Evolutionary conservation across 352 stramenopile species (phyloP).

Genomic region (Phytophthora cajani): DNA sequence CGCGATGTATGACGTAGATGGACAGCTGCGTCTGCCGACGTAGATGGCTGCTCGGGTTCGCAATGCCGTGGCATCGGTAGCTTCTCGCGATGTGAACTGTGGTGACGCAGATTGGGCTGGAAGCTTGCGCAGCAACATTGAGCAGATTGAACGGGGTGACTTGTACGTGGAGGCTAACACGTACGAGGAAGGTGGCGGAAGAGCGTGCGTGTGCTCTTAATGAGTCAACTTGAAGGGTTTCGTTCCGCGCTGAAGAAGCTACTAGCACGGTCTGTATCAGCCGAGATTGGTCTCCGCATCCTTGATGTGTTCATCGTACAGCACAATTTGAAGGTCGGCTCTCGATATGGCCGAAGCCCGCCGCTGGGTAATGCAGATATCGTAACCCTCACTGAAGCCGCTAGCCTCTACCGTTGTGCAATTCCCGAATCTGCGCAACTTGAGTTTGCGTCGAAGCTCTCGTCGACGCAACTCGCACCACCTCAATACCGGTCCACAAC

Average conservation of each 20-base stretch:
- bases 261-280: not conserved
- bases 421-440: not conserved
- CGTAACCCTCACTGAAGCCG: not conserved
- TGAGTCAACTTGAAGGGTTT: not conserved
- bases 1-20: not conserved
- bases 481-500: not conserved
- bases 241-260: not conserved
- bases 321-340: not conserved
- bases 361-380: not conserved
- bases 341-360: not conserved
- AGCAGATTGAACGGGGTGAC: not conserved
- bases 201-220: not conserved
- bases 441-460: not conserved
- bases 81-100: not conserved
- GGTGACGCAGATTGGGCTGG: not conserved
- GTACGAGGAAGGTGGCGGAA: not conserved
- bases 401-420: not conserved
- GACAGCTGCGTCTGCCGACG: not conserved
- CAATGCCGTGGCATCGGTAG: not conserved
- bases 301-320: not conserved
- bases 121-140: not conserved
- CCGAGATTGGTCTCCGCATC: not conserved
- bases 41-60: not conserved
- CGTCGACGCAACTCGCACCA: not conserved
- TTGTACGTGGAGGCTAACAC: not conserved